A percentile compares a stretch with the other conserved stretches of the same genome.
Evolutionary conservation across 202 grass and related monocot species (phyloP).

Genomic region (Cymbopogon flexuosus): DNA sequence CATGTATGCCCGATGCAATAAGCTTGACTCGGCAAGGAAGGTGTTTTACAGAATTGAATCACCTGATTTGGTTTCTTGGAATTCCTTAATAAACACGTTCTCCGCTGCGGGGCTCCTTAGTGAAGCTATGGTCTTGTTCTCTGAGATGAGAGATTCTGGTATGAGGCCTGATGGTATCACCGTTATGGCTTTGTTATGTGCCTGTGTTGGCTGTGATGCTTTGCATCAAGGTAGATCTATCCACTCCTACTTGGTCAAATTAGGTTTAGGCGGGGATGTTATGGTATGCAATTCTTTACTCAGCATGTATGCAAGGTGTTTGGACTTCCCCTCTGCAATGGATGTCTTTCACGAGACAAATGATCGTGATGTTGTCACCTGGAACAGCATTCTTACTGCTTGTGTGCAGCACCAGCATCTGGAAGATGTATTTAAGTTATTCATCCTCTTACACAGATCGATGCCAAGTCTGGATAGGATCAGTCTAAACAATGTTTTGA

Average conservation of each 20-base stretch:
- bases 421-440: constrained; percentile 51
- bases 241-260: constrained; percentile 55
- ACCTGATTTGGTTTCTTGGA: constrained; percentile 70
- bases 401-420: constrained; percentile 48
- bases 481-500: constrained; percentile 53
- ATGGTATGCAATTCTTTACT: constrained; percentile 57
- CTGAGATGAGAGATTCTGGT: constrained; percentile 48
- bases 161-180: constrained; percentile 52
- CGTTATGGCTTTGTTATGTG: constrained; percentile 52
- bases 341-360: constrained; percentile 46
- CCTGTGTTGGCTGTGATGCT: constrained; percentile 42
- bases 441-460: constrained; percentile 35
- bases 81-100: constrained; percentile 57
- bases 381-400: constrained; percentile 70
- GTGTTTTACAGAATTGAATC: constrained; percentile 48
- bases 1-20: constrained; percentile 64
- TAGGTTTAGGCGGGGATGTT: constrained; percentile 42
- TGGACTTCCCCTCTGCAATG: constrained; percentile 51
- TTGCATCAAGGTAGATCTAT: constrained; percentile 38
- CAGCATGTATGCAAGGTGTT: constrained; percentile 60
- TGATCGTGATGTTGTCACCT: constrained; percentile 50
- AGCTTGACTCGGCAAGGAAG: constrained; percentile 36
- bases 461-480: constrained; percentile 46
- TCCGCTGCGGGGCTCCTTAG: constrained; percentile 42
- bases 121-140: constrained; percentile 47